Conservation (phyloP, 768 basidiomycete genomes). For the Suillus plorans region DNA sequence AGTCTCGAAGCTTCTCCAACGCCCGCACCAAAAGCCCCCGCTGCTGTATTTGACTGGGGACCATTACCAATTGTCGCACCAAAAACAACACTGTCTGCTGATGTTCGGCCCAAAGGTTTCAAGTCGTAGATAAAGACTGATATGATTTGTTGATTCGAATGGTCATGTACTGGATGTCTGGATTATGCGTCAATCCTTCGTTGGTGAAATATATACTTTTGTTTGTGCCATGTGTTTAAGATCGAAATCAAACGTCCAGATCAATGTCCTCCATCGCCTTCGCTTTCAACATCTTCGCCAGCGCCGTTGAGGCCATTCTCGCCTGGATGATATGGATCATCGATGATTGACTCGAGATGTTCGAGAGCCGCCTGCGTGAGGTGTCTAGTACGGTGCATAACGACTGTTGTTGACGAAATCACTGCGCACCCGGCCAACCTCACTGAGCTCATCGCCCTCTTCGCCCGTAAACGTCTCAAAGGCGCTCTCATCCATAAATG, state of each 20-base stretch:
- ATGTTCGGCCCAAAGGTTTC: constrained; percentile 8
- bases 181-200: neutral
- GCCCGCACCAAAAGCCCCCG: constrained; percentile 2
- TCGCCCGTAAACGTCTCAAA: constrained; percentile 55
- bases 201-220: constrained; percentile 3
- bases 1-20: neutral
- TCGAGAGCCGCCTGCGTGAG: constrained; percentile 70
- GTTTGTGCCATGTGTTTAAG: neutral
- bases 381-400: constrained; percentile 82
- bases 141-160: neutral
- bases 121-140: neutral
- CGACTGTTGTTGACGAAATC: constrained; percentile 77
- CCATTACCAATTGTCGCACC: constrained; percentile 17
- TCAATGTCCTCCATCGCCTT: constrained; percentile 1
- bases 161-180: neutral
- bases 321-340: constrained; percentile 41
- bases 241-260: neutral
- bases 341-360: constrained; percentile 80
- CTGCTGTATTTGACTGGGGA: constrained; percentile 20
- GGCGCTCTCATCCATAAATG: constrained; percentile 49
- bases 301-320: constrained; percentile 17
- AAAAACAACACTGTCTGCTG: constrained; percentile 15
- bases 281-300: constrained; percentile 14
- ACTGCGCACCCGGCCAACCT: constrained; percentile 93
- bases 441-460: constrained; percentile 72